A percentile compares a stretch with the other conserved stretches of the same genome.
phyloP scores from a whole-genome alignment of 176 grass and related monocot genomes.

The Phoenix roebelenii region DNA sequence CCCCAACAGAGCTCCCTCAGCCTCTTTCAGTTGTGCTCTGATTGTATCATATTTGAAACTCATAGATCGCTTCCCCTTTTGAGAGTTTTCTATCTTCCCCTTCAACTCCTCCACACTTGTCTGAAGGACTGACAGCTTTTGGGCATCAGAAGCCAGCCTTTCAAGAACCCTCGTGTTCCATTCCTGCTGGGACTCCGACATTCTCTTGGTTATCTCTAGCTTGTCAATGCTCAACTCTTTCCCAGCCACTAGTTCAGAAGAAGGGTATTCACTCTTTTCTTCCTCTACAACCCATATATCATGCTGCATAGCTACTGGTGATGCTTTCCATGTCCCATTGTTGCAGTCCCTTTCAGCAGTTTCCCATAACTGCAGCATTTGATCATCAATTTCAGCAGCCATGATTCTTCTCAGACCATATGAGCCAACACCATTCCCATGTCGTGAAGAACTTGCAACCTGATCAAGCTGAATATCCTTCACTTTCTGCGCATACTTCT shows the following conservation, averaged over 20 bases:
- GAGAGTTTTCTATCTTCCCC: constrained; percentile 44
- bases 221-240: constrained; percentile 45
- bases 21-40: constrained; percentile 45
- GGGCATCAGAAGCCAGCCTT: constrained; percentile 57
- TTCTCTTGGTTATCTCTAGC: constrained; percentile 20
- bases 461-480: constrained; percentile 20
- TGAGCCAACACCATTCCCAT: constrained; percentile 27
- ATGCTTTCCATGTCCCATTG: constrained; percentile 22
- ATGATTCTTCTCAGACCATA: constrained; percentile 29
- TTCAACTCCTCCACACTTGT: constrained; percentile 62
- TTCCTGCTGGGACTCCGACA: constrained; percentile 27
- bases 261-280: constrained; percentile 51
- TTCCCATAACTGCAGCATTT: constrained; percentile 65
- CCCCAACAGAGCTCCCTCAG: constrained; percentile 52
- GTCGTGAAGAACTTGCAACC: constrained; percentile 26
- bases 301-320: constrained; percentile 27
- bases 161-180: constrained; percentile 47
- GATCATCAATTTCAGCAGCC: constrained; percentile 55
- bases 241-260: constrained; percentile 37
- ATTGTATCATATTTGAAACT: constrained; percentile 50
- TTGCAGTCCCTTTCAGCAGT: too few species aligned
- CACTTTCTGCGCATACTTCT: neutral
- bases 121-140: constrained; percentile 49
- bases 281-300: constrained; percentile 55
- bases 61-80: constrained; percentile 45